A percentile compares a stretch with the other conserved stretches of the same genome.
These are phyloP conservation scores for Leccinum arenicola DNA, from an alignment of 768 basidiomycete species.

Conservation along the genomic window DNA sequence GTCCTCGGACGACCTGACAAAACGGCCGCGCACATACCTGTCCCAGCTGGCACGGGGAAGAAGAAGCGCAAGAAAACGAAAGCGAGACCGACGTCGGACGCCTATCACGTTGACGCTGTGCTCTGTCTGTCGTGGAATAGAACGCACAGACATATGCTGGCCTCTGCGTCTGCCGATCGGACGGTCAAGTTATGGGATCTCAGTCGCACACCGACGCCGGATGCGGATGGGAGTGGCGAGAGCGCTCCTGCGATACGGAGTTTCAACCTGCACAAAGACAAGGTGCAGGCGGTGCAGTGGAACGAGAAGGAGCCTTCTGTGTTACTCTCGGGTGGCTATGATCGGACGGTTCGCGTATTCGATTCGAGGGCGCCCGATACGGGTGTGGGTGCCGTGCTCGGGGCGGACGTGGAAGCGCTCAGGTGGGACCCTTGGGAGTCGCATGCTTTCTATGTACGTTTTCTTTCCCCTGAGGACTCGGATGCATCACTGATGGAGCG, in stretches of 20 bases:
- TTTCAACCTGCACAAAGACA: slow-evolving; percentile 85
- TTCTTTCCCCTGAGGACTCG: not conserved
- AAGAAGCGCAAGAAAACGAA: slow-evolving; percentile 92
- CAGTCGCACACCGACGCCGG: slow-evolving; percentile 57
- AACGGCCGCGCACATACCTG: slow-evolving; percentile 74
- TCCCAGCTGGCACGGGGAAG: slow-evolving; percentile 87
- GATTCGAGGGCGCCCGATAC: slow-evolving; percentile 82
- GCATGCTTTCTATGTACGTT: slow-evolving; percentile 78
- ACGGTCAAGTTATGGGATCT: slow-evolving; percentile 99
- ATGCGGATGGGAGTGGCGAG: slow-evolving; percentile 42
- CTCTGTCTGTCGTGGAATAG: slow-evolving; percentile 94
- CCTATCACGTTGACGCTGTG: slow-evolving; percentile 91
- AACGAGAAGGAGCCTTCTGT: slow-evolving; percentile 86
- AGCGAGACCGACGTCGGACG: slow-evolving; percentile 54
- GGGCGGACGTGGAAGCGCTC: slow-evolving; percentile 90
- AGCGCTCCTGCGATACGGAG: slow-evolving; percentile 68
- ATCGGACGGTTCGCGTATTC: slow-evolving; percentile 92
- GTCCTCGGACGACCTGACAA: slow-evolving; percentile 89
- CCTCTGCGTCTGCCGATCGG: slow-evolving; percentile 89
- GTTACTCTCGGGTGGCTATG: slow-evolving; percentile 89
- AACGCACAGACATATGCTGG: slow-evolving; percentile 83
- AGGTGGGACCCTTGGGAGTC: slow-evolving; percentile 96
- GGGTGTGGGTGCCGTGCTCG: slow-evolving; percentile 82
- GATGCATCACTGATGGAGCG: not conserved
- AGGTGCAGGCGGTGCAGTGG: slow-evolving; percentile 97